Evolutionary conservation across 2,329 filamentous ascomycete species (phyloP).

Genomic region (Plectosphaerella cucumerina): DNA sequence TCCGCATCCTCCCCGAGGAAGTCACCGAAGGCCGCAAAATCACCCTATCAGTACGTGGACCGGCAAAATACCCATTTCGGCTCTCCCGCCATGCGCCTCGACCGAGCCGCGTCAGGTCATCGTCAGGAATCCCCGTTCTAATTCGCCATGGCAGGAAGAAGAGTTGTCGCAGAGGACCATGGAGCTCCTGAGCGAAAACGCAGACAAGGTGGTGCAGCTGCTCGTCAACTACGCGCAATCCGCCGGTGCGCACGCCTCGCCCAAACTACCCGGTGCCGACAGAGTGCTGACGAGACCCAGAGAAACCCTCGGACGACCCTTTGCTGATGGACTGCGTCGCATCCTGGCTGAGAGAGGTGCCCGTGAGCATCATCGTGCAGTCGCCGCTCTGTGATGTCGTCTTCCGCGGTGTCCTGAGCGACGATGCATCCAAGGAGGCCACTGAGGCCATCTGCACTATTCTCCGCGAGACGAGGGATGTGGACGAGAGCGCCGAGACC

Average conservation of each 20-base stretch:
- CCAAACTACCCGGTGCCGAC: not conserved
- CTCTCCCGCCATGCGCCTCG: conserved; percentile 26
- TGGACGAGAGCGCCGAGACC: conserved; percentile 80
- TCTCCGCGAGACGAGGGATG: conserved; percentile 86
- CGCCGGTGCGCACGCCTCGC: conserved; percentile 60
- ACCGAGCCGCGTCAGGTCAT: conserved; percentile 29
- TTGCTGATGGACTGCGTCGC: conserved; percentile 92
- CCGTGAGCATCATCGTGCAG: conserved; percentile 74
- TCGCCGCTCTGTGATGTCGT: conserved; percentile 81
- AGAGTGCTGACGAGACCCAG: conserved; percentile 36
- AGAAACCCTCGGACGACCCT: conserved; percentile 75
- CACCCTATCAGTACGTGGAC: conserved; percentile 93
- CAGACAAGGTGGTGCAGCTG: conserved; percentile 78
- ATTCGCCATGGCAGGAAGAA: conserved; percentile 74
- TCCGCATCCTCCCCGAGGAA: conserved; percentile 95
- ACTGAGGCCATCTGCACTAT: conserved; percentile 91
- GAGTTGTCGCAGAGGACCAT: conserved; percentile 81
- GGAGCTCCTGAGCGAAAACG: conserved; percentile 88
- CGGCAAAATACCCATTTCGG: conserved; percentile 40
- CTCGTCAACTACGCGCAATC: conserved; percentile 89
- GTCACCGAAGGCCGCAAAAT: conserved; percentile 99
- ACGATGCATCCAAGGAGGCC: conserved; percentile 78
- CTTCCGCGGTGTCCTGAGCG: conserved; percentile 70
- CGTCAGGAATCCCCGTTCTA: conserved; percentile 37
- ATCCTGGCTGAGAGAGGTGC: conserved; percentile 93